Evolutionary conservation across 1,139 yeast species (phyloP), one percentile per base, ranked within the genome.

Genomic region (Suhomyces bolitotheri): DNA sequence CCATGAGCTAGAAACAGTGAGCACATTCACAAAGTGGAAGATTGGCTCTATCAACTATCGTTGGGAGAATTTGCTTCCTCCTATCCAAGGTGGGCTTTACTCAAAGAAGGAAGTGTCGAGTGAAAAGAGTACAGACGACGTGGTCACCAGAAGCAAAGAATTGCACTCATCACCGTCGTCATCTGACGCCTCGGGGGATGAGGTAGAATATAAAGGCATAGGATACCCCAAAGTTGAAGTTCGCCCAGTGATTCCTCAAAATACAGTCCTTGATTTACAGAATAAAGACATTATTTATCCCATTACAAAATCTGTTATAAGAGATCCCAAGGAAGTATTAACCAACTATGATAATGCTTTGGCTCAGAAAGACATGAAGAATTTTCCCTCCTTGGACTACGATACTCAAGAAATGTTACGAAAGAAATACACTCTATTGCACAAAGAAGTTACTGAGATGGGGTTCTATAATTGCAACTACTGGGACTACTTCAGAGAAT

Each of bases 11-110:
- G 82, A 78, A 33, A 75, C 95, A 0, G 60, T 73, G 10, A 39
- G 46, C 3, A 54, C 58, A 0, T 82, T 86, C 56, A 54, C 54
- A 9, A 68, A 61, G 27, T 89, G 76, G 75, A 73, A 64, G 40
- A 69, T 88, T 9, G 96, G 96, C 2, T 53, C 51, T 19, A 76
- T 87, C 6, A 77, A 79, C 38, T 56, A 66, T 39, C 64, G 66
- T 4, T 88, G 96, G 96, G 70, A 69, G 36, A 84, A 86, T 55
- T 62, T 87, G 53, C 55, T 84, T 23, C 96, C 97, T 4, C 97
- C 97, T 1, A 85, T 89, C 43, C 96, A 87, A 58, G 95, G 96
- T 6, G 96, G 88, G 0, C 50, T 55, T 4, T 83, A 75, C 54
- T 46, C 56, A 42, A 31, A 54, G 49, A 22, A n/a, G 8, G 25